Base-by-base conservation (phyloP, 495 filamentous ascomycete species). In the Astrothelium macrocarpum region DNA sequence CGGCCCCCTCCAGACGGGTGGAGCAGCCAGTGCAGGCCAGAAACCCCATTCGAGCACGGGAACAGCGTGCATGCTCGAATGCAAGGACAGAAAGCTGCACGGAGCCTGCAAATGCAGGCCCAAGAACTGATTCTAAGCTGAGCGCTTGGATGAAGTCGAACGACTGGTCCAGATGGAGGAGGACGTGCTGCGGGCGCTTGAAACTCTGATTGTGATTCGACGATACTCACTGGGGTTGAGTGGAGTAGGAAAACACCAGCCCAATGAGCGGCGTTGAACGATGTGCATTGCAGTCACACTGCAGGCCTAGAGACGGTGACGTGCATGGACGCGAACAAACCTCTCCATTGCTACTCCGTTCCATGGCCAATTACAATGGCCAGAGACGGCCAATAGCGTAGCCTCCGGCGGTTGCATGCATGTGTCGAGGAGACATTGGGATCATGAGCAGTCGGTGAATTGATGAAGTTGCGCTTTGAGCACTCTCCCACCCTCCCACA, bases 71-170 rank as follows among this genome's bases (percentile, higher is more conserved):
- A 56, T 29, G 25, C 20, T 28, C 23, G 23, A 3, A 11, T 4
- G 16, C 20, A n/a, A 5, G 49, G 25, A 25, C 12, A 56, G 20
- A 9, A 23, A 5, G 5, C 45, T 49, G 45, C 45, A 49, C 45
- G 5, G 49, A 29, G 49, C 49, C 49, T 56, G 49, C 49, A 29
- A 29, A 56, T 56, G 49, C 49, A 29, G 9, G 49, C 49, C 25
- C 29, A 16, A 29, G 49, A 20, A 56, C 5, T 4, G 25, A 5
- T 56, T 10, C 23, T 56, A 25, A 56, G 49, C 23, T 56, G 49
- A 56, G 49, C 49, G 49, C 49, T 56, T 56, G 49, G 49, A 56
- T 28, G 49, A 56, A 56, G 49, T n/a, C 49, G 10, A 9, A 10
- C 49, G 49, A 56, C 5, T 56, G 49, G 49, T 56, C 49, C 23